These are phyloP conservation scores for Diaporthe aspalathi DNA, from an alignment of 2,329 filamentous ascomycete genomes.

Conservation along the genomic window DNA sequence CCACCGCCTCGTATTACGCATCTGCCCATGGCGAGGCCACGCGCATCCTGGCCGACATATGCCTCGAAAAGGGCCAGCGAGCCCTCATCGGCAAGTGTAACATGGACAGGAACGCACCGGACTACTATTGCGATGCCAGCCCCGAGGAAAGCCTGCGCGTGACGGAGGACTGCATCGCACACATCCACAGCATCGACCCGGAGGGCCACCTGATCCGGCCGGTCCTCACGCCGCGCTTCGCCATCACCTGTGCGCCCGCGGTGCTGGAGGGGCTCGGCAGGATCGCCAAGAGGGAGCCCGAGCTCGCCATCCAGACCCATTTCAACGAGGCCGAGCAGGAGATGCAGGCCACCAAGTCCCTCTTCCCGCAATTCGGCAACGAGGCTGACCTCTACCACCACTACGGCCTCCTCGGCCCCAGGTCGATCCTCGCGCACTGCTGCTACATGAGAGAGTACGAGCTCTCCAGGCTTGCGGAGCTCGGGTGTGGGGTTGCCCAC, in stretches of 20 bases:
- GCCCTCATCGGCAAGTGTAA: conserved; percentile 73
- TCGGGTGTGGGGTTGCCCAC: conserved; percentile 70
- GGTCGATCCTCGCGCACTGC: conserved; percentile 75
- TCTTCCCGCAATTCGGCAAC: conserved; percentile 67
- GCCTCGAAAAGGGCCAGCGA: conserved; percentile 64
- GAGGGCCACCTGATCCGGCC: conserved; percentile 56
- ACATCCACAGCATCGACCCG: conserved; percentile 60
- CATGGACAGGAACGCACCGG: conserved; percentile 68
- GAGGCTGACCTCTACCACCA: conserved; percentile 70
- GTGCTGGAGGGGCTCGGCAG: conserved; percentile 67
- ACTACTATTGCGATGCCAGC: conserved; percentile 62
- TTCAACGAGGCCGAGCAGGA: conserved; percentile 75
- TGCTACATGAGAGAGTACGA: conserved; percentile 71
- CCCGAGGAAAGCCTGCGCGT: conserved; percentile 60
- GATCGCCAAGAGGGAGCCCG: conserved; percentile 59
- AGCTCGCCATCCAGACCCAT: conserved; percentile 72
- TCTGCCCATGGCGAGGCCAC: conserved; percentile 68
- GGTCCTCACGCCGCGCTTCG: conserved; percentile 70
- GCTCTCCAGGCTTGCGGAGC: conserved; percentile 56
- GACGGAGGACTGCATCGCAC: conserved; percentile 61
- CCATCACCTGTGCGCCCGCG: conserved; percentile 67
- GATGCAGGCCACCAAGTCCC: conserved; percentile 62
- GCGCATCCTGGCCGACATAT: conserved; percentile 65
- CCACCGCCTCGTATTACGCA: conserved; percentile 71
- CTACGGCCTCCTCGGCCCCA: conserved; percentile 64